phyloP scores from a whole-genome alignment of 2,329 filamentous ascomycete species.

The Fusarium sp. region DNA sequence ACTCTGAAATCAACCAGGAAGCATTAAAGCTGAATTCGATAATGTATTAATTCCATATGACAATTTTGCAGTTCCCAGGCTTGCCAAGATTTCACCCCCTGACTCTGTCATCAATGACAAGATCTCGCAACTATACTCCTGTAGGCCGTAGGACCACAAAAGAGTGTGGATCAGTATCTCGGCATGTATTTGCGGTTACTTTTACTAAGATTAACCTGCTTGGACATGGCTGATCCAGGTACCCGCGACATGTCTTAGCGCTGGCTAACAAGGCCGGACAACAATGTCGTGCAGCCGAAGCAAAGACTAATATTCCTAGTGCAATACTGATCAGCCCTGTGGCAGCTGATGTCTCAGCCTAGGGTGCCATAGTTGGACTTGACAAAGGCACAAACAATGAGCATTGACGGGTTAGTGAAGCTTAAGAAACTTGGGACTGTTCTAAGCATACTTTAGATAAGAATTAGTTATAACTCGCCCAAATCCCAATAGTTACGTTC shows the following conservation, averaged over 20 bases:
- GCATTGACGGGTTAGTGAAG: not conserved
- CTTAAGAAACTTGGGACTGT: not conserved
- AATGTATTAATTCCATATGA: not conserved
- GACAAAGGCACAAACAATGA: slow-evolving; percentile 1
- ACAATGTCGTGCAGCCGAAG: slow-evolving; percentile 36
- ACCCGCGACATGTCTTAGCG: slow-evolving; percentile 21
- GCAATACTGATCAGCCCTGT: slow-evolving; percentile 23
- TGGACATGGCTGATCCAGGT: slow-evolving; percentile 18
- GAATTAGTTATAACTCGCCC: too few species aligned
- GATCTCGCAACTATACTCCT: slow-evolving; percentile 10
- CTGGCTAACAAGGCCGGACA: slow-evolving; percentile 21
- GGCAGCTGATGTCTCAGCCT: slow-evolving; percentile 1
- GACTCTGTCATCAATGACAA: slow-evolving; percentile 1
- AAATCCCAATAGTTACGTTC: not conserved
- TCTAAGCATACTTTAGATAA: not conserved
- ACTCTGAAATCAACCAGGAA: too few species aligned
- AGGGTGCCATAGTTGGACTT: not conserved
- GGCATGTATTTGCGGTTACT: not conserved
- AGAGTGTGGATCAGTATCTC: slow-evolving; percentile 9
- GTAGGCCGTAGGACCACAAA: not conserved
- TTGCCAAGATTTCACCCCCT: slow-evolving; percentile 1
- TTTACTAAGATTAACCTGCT: slow-evolving; percentile 1
- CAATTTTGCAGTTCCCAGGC: not conserved
- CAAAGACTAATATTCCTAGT: slow-evolving; percentile 25
- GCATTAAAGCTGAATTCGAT: too few species aligned